These are phyloP conservation scores for Zasmidium citrigriseum DNA, from an alignment of 2,329 filamentous ascomycete genomes.

Conservation along the genomic window DNA sequence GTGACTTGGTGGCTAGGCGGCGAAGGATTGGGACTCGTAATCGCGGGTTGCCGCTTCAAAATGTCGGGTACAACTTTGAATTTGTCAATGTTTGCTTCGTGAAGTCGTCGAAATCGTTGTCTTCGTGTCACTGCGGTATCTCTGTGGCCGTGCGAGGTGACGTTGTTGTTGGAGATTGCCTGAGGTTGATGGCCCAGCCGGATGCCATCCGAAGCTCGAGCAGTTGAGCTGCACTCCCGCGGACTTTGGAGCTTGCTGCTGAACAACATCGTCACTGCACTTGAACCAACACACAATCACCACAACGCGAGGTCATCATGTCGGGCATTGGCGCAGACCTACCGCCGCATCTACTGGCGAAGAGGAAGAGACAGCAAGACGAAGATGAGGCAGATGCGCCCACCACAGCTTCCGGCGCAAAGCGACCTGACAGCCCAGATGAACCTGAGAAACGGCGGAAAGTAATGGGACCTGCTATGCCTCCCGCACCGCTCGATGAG, in stretches of 20 bases:
- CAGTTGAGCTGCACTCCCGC: background rate
- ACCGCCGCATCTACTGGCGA: conserved; percentile 63
- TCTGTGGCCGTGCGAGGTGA: too few species aligned
- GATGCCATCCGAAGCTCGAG: conserved; percentile 3
- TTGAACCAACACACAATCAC: background rate
- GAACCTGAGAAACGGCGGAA: conserved; percentile 52
- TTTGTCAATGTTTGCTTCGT: background rate
- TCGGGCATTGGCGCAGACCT: conserved; percentile 69
- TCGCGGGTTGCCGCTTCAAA: background rate
- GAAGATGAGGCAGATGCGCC: conserved; percentile 39
- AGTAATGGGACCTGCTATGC: conserved; percentile 58
- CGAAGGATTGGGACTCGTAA: conserved; percentile 5
- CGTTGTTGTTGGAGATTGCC: background rate
- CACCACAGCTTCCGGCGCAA: conserved; percentile 41
- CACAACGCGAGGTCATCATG: conserved; percentile 49
- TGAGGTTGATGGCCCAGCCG: background rate
- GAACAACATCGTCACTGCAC: background rate
- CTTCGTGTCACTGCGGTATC: too few species aligned
- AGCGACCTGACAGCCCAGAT: conserved; percentile 39
- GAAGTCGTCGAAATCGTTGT: background rate
- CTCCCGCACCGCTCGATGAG: conserved; percentile 52
- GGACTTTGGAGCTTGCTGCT: background rate
- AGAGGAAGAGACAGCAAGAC: conserved; percentile 52
- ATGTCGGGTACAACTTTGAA: background rate
- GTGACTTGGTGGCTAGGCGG: conserved; percentile 4